Base-by-base conservation (phyloP, 768 basidiomycete genomes). In the Boletus rufocinnamomeus region DNA sequence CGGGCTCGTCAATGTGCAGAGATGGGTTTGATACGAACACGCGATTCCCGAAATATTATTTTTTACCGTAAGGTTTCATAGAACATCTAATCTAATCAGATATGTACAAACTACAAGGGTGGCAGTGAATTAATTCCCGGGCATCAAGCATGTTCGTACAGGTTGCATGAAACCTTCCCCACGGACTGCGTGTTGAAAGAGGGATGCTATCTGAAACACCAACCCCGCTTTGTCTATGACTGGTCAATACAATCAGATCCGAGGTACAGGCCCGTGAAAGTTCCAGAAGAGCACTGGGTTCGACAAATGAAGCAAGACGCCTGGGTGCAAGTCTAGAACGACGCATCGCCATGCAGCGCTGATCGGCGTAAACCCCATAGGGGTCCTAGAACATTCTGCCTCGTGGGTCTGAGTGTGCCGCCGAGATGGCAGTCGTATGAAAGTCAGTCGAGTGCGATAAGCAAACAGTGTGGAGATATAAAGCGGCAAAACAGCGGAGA, bases 401-500 rank as follows among this genome's bases (percentile, higher is more conserved):
- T 27, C 57, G 50, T 52, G 43, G 54, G 52, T 3, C 27, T 45
- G 55, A 8, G 6, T 30, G 13, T 45, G 37, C n/a, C n/a, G 34
- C 48, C 57, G 48, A 47, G 32, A 25, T 10, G 52, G 27, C 25
- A 11, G 49, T 19, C 49, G 34, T 21, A 50, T 35, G 49, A 25
- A 35, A 34, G 23, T 50, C 44, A 23, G 34, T 48, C 55, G 43
- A 56, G 35, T 45, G 56, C 56, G 66, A 65, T 60, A 62, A 65
- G 64, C 47, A 43, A 52, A 51, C 52, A 46, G 28, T 17, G 30
- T 37, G 32, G 30, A 9, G 57, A 51, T 70, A 68, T 70, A 63
- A 62, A 69, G 61, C 52, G 50, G 45, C 35, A 46, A 41, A 25
- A 41, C 19, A 32, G 71, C 71, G 71, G 71, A 75, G 66, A 73